Percentiles rank a stretch among this genome's conserved stretches.
Evolutionary conservation across 225 moss, liverwort and hornwort genomes (phyloP).

Genomic region (Ulota crispa): DNA sequence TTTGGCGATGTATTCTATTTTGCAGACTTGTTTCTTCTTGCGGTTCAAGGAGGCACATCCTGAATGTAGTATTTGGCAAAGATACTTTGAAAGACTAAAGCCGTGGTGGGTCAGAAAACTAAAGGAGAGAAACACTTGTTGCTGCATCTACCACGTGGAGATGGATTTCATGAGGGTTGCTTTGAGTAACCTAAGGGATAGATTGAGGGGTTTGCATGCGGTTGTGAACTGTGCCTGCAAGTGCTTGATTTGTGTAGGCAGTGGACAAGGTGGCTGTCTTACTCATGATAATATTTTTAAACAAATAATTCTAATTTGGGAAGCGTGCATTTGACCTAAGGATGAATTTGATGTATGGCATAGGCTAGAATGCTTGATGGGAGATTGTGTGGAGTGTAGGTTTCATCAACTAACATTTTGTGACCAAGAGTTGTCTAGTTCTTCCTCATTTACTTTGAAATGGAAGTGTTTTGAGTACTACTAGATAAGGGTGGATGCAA

Average conservation of each 20-base stretch:
- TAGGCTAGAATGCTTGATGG: not conserved
- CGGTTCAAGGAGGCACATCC: too few species aligned
- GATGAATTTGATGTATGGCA: not conserved
- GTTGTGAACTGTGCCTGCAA: too few species aligned
- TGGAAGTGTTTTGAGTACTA: conserved; percentile 20
- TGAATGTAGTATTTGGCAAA: fast-evolving
- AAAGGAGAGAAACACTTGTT: too few species aligned
- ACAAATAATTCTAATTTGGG: not conserved
- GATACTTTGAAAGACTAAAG: too few species aligned
- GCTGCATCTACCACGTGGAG: too few species aligned
- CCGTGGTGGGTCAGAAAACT: too few species aligned
- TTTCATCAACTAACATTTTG: not conserved
- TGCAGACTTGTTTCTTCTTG: too few species aligned
- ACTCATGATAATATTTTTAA: not conserved
- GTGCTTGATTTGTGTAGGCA: too few species aligned
- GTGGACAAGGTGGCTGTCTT: not conserved
- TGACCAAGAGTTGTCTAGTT: not conserved
- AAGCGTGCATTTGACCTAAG: not conserved
- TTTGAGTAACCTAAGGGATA: too few species aligned
- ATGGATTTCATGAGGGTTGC: too few species aligned
- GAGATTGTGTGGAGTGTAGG: not conserved
- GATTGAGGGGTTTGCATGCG: too few species aligned
- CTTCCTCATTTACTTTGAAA: not conserved
- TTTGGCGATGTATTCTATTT: too few species aligned
- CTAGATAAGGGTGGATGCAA: not conserved